Evolutionary conservation across 2,329 filamentous ascomycete species (phyloP).

Genomic region (Pseudocercospora macadamiae): DNA sequence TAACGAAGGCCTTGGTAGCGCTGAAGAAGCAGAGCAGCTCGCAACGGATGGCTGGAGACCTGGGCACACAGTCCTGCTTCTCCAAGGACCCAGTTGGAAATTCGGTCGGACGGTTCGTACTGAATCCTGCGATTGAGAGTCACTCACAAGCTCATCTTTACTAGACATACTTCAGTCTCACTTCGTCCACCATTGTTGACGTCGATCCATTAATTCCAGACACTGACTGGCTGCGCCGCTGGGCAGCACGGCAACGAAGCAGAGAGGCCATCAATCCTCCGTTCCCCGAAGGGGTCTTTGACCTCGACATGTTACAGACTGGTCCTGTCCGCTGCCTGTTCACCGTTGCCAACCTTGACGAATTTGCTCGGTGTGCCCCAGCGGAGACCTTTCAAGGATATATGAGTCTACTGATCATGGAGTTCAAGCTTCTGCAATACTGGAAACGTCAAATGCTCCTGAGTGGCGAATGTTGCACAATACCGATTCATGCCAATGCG

Average conservation of each 20-base stretch:
- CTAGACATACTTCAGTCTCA: slow-evolving; percentile 40
- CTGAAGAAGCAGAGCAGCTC: neutral
- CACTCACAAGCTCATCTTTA: slow-evolving; percentile 7
- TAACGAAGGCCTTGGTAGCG: neutral
- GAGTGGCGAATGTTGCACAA: slow-evolving; percentile 55
- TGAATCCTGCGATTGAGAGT: neutral
- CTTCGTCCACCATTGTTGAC: slow-evolving; percentile 55
- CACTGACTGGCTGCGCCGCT: slow-evolving; percentile 56
- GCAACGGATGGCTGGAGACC: slow-evolving; percentile 31
- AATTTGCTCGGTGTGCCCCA: slow-evolving; percentile 41
- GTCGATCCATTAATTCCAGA: slow-evolving; percentile 59
- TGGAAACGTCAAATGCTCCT: slow-evolving; percentile 50
- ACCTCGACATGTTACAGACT: slow-evolving; percentile 26
- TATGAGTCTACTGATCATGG: slow-evolving; percentile 48
- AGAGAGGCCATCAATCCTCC: slow-evolving; percentile 55
- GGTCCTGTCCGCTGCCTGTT: slow-evolving; percentile 42
- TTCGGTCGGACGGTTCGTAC: slow-evolving; percentile 34
- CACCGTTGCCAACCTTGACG: slow-evolving; percentile 50
- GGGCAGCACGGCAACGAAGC: slow-evolving; percentile 52
- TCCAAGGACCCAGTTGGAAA: slow-evolving; percentile 38
- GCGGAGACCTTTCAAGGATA: slow-evolving; percentile 48
- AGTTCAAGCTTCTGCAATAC: slow-evolving; percentile 45
- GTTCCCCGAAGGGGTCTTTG: slow-evolving; percentile 45
- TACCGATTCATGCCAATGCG: slow-evolving; percentile 58
- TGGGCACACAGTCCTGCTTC: slow-evolving; percentile 36